These are phyloP conservation scores for Pelargonium cotyledonis DNA, from an alignment of 441 rosid genomes.

Conservation along the genomic window DNA sequence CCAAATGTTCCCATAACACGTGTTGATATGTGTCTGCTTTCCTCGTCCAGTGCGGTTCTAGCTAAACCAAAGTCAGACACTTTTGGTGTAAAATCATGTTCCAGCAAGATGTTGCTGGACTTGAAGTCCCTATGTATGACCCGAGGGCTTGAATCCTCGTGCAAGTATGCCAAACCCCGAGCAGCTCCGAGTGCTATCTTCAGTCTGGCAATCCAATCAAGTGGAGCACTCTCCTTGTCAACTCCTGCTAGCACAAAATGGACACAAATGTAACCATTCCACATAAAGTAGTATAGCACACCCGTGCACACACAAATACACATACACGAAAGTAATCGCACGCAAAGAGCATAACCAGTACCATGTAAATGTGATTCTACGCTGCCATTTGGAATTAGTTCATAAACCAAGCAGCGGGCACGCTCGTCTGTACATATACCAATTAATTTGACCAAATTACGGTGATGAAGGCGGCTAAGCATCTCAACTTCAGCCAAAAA, in stretches of 20 bases:
- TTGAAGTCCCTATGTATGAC: slow-evolving; percentile 97
- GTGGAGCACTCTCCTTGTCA: slow-evolving; percentile 67
- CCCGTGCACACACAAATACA: slow-evolving; percentile 5
- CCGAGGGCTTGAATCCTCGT: slow-evolving; percentile 92
- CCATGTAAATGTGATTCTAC: slow-evolving; percentile 96
- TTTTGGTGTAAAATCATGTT: slow-evolving; percentile 85
- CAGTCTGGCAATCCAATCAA: slow-evolving; percentile 78
- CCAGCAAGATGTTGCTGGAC: slow-evolving; percentile 87
- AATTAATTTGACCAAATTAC: slow-evolving; percentile 83
- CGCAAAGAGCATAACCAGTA: slow-evolving; percentile 22
- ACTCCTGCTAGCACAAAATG: slow-evolving; percentile 35
- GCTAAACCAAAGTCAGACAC: slow-evolving; percentile 96
- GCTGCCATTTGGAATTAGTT: slow-evolving; percentile 92
- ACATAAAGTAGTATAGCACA: background rate
- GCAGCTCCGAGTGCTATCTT: slow-evolving; percentile 95
- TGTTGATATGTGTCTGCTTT: slow-evolving; percentile 76
- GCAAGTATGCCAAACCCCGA: slow-evolving; percentile 84
- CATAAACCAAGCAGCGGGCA: slow-evolving; percentile 78
- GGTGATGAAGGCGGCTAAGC: slow-evolving; percentile 97
- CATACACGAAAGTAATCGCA: background rate
- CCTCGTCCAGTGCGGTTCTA: slow-evolving; percentile 85
- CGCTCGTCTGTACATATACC: slow-evolving; percentile 93
- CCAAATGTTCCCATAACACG: slow-evolving; percentile 99
- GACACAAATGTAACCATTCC: slow-evolving; percentile 13
- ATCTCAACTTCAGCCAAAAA: slow-evolving; percentile 96